Evolutionary conservation across 345 rosid genomes (phyloP), one percentile per base, ranked within the genome.

Genomic region (Clarkia xantiana): DNA sequence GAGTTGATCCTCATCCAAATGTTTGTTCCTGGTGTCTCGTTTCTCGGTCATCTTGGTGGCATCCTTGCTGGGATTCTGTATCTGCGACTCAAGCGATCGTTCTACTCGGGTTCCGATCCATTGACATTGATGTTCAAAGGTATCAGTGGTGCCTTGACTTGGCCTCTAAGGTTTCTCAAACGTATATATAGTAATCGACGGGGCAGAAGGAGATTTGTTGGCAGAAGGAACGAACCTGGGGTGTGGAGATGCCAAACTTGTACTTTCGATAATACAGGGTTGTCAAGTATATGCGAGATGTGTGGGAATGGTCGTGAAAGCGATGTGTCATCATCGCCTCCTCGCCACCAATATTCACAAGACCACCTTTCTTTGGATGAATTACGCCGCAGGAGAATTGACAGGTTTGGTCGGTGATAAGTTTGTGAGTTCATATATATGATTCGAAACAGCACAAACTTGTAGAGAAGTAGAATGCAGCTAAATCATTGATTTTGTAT

Each of bases 11-110:
- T 91, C 14, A 73, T 91, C 53, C 98, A 91, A 61, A 72, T 91
- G 82, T 69, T 91, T 71, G 86, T 82, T 6, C 96, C 96, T 0
- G 80, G 77, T 0, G 89, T 73, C 64, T 91, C 98, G 0, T 91
- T 91, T 69, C 78, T 86, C 7, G 98, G 96, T 20, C 98, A 91
- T 66, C 90, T 91, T 11, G 87, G 96, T 51, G 98, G 98, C 18
- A 82, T 91, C 44, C 87, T 91, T 56, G 94, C 94, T 3, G 96
- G 98, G 47, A 64, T 81, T 69, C 76, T 86, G 2, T 91, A 86
- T 63, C 3, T 91, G 59, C 73, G 72, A 59, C 52, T 91, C 57
- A 86, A 67, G 58, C 61, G 77, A 47, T 54, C 62, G 10, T 29
- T 29, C 9, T 56, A 69, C 66, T 73, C 82, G 9, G 87, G 84